Evolutionary conservation across 140 eudicot species (phyloP).

Genomic region (Flaveria floridana): DNA sequence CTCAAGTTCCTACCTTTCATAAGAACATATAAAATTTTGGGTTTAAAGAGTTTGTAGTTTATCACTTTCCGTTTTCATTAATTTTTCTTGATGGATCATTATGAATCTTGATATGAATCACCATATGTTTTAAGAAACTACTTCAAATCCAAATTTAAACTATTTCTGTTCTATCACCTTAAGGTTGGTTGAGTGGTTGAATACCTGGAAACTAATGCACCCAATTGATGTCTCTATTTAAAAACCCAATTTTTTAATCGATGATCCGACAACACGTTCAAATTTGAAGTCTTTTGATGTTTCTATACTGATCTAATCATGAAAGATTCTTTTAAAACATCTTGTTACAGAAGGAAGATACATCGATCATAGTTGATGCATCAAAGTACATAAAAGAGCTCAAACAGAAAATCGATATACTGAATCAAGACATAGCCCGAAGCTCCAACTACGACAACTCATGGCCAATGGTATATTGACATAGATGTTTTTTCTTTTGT

Average conservation of each 20-base stretch:
- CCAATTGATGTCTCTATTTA: not conserved
- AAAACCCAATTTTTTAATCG: not conserved
- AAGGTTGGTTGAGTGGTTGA: not conserved
- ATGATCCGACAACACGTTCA: not conserved
- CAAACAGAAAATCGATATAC: constrained; percentile 70
- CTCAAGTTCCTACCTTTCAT: not conserved
- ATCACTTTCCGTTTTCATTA: no score
- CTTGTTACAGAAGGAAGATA: constrained; percentile 55
- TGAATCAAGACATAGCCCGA: constrained; percentile 65
- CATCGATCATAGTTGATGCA: constrained; percentile 82
- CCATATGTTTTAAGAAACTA: not conserved
- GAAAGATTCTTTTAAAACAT: not conserved
- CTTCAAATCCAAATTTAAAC: not conserved
- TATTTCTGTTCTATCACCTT: not conserved
- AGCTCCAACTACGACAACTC: constrained; percentile 44
- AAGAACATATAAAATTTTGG: not conserved
- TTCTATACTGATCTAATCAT: not conserved
- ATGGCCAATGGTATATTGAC: constrained; percentile 56
- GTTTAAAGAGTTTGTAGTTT: not conserved
- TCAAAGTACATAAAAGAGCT: constrained; percentile 81
- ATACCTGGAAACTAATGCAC: not conserved
- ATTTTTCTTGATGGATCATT: not conserved
- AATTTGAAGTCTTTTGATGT: constrained; percentile 1
- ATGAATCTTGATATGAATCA: not conserved
- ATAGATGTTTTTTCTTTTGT: constrained; percentile 6